Conservation (phyloP, 495 filamentous ascomycete genomes). For the Talaromyces trachyspermus region DNA sequence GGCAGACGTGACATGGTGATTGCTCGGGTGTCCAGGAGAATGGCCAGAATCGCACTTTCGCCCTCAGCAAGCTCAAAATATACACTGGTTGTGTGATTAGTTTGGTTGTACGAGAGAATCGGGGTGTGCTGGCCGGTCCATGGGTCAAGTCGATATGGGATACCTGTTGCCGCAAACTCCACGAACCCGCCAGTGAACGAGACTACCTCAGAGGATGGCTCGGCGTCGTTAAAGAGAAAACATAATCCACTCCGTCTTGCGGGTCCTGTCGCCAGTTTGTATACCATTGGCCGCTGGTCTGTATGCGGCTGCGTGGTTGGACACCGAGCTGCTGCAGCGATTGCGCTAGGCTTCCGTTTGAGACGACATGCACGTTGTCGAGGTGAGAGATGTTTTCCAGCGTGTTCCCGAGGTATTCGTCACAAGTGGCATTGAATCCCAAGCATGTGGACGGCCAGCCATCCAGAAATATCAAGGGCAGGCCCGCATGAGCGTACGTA, state of each 20-base stretch:
- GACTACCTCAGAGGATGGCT: background rate
- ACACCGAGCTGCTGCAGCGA: slow-evolving; percentile 19
- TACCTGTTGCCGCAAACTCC: slow-evolving; percentile 15
- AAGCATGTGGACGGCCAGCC: slow-evolving; percentile 10
- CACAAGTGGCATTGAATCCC: slow-evolving; percentile 5
- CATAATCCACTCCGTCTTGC: slow-evolving; percentile 18
- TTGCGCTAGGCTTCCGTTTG: slow-evolving; percentile 11
- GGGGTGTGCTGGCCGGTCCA: slow-evolving; percentile 36
- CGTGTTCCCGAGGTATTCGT: slow-evolving; percentile 8
- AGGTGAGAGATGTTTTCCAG: slow-evolving; percentile 9
- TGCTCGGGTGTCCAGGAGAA: slow-evolving; percentile 16
- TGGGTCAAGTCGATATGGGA: slow-evolving; percentile 29
- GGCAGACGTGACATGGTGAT: no score
- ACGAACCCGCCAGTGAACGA: slow-evolving; percentile 14
- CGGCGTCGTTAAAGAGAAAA: slow-evolving; percentile 29
- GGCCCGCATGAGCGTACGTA: slow-evolving; percentile 29
- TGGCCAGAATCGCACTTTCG: slow-evolving; percentile 28
- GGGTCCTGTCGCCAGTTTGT: slow-evolving; percentile 23
- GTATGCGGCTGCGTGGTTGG: slow-evolving; percentile 13
- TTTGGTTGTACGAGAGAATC: slow-evolving; percentile 20
- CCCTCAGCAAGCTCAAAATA: slow-evolving; percentile 25
- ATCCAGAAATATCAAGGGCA: slow-evolving; percentile 36
- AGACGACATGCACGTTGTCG: slow-evolving; percentile 14
- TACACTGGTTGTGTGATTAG: slow-evolving; percentile 14
- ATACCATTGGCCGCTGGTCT: slow-evolving; percentile 28